These are phyloP conservation scores for Agrocybe pediades DNA, from an alignment of 768 basidiomycete species.

Conservation along the genomic window DNA sequence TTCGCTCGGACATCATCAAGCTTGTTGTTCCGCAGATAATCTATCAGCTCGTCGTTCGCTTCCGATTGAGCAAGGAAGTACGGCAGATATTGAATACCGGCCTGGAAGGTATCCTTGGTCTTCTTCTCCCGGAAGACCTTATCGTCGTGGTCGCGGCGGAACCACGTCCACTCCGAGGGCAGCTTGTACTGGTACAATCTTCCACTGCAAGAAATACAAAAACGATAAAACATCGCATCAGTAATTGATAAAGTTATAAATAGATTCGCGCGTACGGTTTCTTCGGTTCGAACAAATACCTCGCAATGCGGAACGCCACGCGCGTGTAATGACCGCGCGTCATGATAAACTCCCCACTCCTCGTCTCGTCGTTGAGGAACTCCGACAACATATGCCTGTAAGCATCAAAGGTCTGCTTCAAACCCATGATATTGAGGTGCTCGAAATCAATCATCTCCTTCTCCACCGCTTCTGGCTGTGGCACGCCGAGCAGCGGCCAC, in stretches of 20 bases:
- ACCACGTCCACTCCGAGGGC: slow-evolving; percentile 28
- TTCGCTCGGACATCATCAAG: slow-evolving; percentile 24
- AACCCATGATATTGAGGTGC: slow-evolving; percentile 18
- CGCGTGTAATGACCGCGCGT: slow-evolving; percentile 16
- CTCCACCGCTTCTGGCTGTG: slow-evolving; percentile 11
- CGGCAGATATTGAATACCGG: slow-evolving; percentile 23
- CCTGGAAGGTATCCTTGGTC: slow-evolving; percentile 29
- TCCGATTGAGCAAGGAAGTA: slow-evolving; percentile 20
- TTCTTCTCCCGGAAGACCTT: slow-evolving; percentile 25
- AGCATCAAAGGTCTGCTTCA: slow-evolving; percentile 20
- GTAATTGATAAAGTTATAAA: not conserved
- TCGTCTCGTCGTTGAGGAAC: slow-evolving; percentile 16
- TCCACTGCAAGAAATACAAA: slow-evolving; percentile 13
- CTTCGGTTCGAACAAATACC: slow-evolving; percentile 26
- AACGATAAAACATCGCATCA: not conserved
- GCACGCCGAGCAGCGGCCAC: slow-evolving; percentile 23
- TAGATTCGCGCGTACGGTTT: slow-evolving; percentile 17
- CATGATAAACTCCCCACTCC: slow-evolving; percentile 17
- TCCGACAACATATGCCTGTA: slow-evolving; percentile 23
- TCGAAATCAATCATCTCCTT: slow-evolving; percentile 16
- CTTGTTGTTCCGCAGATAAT: slow-evolving; percentile 16
- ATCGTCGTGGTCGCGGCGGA: slow-evolving; percentile 26
- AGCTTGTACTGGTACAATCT: slow-evolving; percentile 24
- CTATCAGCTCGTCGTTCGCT: slow-evolving; percentile 13
- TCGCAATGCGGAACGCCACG: slow-evolving; percentile 20